Conservation (phyloP, 2,329 filamentous ascomycete species). For the Fusarium sp. region DNA sequence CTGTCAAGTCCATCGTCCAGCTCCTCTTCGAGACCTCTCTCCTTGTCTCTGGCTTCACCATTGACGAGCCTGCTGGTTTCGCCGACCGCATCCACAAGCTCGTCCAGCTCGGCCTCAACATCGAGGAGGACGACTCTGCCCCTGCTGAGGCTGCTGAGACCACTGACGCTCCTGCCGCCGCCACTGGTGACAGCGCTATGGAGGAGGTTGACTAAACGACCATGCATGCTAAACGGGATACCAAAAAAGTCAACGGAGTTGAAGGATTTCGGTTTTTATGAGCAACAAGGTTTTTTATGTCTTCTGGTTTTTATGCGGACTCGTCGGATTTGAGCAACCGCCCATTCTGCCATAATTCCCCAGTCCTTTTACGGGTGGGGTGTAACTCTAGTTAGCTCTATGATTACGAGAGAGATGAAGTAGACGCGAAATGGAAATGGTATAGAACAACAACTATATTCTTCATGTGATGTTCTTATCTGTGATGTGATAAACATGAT, state of each 20-base stretch:
- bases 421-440: constrained; percentile 55
- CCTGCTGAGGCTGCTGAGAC: constrained; percentile 68
- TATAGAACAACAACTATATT: constrained; percentile 43
- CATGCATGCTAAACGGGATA: constrained; percentile 52
- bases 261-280: constrained; percentile 52
- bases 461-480: background rate
- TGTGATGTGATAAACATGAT: background rate
- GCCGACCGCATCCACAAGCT: constrained; percentile 99
- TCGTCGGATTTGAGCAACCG: constrained; percentile 46
- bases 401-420: constrained; percentile 58
- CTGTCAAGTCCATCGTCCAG: constrained; percentile 98
- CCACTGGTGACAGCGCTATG: constrained; percentile 92
- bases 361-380: constrained; percentile 46
- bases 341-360: constrained; percentile 54
- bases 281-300: constrained; percentile 52
- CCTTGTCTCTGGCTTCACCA: constrained; percentile 98
- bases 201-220: constrained; percentile 95
- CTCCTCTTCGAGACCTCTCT: constrained; percentile 99
- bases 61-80: constrained; percentile 97
- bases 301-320: constrained; percentile 50
- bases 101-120: constrained; percentile 95
- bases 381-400: constrained; percentile 59
- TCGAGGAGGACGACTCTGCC: constrained; percentile 88
- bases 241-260: constrained; percentile 60
- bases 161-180: constrained; percentile 68